Base-by-base conservation (phyloP, 2,329 filamentous ascomycete species). In the Apiospora koreana region DNA sequence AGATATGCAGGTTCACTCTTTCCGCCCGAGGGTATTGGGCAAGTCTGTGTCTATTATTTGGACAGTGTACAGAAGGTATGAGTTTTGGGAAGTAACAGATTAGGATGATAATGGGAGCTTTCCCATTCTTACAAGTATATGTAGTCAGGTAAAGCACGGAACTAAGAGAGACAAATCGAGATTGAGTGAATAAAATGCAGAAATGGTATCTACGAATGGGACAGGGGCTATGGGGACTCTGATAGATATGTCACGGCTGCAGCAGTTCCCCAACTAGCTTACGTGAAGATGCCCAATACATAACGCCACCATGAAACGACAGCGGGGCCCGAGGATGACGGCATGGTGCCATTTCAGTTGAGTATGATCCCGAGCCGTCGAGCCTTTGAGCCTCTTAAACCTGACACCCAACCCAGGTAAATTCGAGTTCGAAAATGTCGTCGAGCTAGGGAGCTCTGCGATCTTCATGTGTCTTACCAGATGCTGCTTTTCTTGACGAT, bases 221-320 rank as follows among this genome's bases (percentile, higher is more conserved):
- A 14, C 54, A 38, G 28, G 54, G 12, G 41, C 12, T 12, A 43
- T 35, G 35, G 41, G 38, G 38, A 28, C 25, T 62, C 7, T n/a
- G 31, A 38, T 62, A 38, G 54, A 62, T 62, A 62, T 62, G 54
- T 62, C 54, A 62, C 54, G 54, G 31, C 54, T 62, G 54, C 54
- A 62, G 54, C 54, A 62, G 54, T 62, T 62, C 54, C 54, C 54
- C 28, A 38, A n/a, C 54, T 62, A 62, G 54, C 54, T 62, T 62
- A 62, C 54, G 54, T 62, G 31, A 38, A 62, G 54, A 62, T 35
- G 21, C 10, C 54, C 54, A 62, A 38, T 62, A 62, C 21, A 62
- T 38, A 62, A 62, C 54, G 54, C 54, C 54, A 62, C 54, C 14
- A 62, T 62, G 54, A 62, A 62, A 62, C 54, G 54, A 62, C 54